Evolutionary conservation across 2,329 filamentous ascomycete species (phyloP).

Genomic region (Penicillium janthinellum): DNA sequence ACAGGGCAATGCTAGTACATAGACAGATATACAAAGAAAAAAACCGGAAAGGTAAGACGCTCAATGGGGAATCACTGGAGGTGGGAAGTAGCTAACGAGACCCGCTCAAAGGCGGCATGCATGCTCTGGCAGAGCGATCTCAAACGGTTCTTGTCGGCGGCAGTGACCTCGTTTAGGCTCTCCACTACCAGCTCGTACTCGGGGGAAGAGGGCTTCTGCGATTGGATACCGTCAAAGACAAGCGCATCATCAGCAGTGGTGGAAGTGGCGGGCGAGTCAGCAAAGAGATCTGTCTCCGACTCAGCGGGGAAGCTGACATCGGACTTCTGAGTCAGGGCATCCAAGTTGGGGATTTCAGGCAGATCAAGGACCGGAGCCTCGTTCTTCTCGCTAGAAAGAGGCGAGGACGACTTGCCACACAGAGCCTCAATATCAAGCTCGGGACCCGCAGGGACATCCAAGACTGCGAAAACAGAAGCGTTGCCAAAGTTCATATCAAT

Average conservation of each 20-base stretch:
- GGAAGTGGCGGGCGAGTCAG: conserved; percentile 52
- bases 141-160: conserved; percentile 36
- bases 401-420: conserved; percentile 70
- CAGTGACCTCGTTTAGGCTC: conserved; percentile 24
- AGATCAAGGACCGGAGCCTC: conserved; percentile 53
- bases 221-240: conserved; percentile 55
- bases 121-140: conserved; percentile 43
- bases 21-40: conserved; percentile 28
- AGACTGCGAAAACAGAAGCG: conserved; percentile 63
- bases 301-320: conserved; percentile 29
- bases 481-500: conserved; percentile 50
- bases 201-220: conserved; percentile 64
- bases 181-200: conserved; percentile 66
- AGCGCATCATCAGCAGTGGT: conserved; percentile 28
- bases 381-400: conserved; percentile 52
- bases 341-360: conserved; percentile 21
- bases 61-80: conserved; percentile 39
- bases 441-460: conserved; percentile 69
- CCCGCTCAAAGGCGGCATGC: conserved; percentile 46
- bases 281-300: conserved; percentile 58
- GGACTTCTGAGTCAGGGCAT: conserved; percentile 17
- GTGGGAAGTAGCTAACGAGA: conserved; percentile 44
- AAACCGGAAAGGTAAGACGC: conserved; percentile 23
- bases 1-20: conserved; percentile 8
- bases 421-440: conserved; percentile 62